A percentile compares a stretch with the other conserved stretches of the same genome.
Evolutionary conservation across 495 filamentous ascomycete genomes (phyloP).

Genomic region (Annulohypoxylon moriforme): DNA sequence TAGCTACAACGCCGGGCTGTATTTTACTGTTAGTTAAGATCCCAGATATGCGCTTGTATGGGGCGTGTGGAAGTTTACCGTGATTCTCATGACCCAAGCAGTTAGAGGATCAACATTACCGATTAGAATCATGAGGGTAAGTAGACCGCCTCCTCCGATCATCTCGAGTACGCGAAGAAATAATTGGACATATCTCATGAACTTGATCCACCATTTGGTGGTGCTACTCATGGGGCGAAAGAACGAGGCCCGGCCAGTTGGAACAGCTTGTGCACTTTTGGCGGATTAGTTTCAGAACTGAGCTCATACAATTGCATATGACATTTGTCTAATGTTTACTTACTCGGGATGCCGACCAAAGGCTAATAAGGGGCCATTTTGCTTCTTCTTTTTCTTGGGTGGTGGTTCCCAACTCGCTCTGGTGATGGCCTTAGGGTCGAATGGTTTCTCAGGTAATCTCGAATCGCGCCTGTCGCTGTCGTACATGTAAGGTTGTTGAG

Average conservation of each 20-base stretch:
- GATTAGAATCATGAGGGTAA: constrained; percentile 79
- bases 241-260: constrained; percentile 42
- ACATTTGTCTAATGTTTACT: constrained; percentile 37
- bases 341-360: constrained; percentile 89
- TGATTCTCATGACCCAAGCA: constrained; percentile 81
- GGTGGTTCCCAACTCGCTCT: constrained; percentile 73
- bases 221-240: constrained; percentile 72
- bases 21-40: constrained; percentile 8
- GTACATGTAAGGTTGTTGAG: constrained; percentile 82
- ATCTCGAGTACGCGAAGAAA: constrained; percentile 70
- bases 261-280: constrained; percentile 51
- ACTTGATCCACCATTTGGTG: constrained; percentile 76
- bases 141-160: constrained; percentile 73
- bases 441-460: constrained; percentile 65
- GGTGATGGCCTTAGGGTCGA: constrained; percentile 86
- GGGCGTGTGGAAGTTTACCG: constrained; percentile 62
- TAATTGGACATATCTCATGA: constrained; percentile 72
- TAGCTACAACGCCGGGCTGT: constrained; percentile 74
- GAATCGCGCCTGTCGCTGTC: constrained; percentile 60
- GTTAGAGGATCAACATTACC: constrained; percentile 68
- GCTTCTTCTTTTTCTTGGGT: constrained; percentile 68
- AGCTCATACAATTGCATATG: constrained; percentile 23
- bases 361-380: constrained; percentile 77
- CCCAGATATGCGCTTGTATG: not conserved
- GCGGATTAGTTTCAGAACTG: constrained; percentile 40